Evolutionary conservation across 768 basidiomycete species (phyloP), one percentile per base, ranked within the genome.

Genomic region (Mycena belliarum): DNA sequence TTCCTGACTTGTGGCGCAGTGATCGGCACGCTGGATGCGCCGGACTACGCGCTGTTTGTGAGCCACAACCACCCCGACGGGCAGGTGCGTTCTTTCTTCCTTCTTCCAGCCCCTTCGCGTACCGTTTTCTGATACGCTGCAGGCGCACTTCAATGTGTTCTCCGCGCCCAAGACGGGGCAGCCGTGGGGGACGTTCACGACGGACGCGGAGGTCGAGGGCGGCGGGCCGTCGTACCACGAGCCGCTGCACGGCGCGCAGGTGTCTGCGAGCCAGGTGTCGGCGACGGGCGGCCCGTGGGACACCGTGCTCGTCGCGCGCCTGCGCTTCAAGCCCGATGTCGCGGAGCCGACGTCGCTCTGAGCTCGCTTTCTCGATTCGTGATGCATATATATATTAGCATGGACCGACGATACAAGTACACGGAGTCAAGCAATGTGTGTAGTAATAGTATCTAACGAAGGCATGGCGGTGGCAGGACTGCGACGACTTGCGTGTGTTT

Each of bases 31-130:
- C 75, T 94, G 4, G 81, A 83, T 45, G 81, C 91, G 8, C 79
- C 83, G 0, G 86, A 89, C 54, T 89, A 89, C 70, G 91, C 84
- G 0, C 71, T 90, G 24, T 86, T 91, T 61, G 89, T 92, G 35
- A 88, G 87, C 64, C 87, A 91, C 53, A 72, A 72, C 54, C 80
- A 82, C 65, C 73, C 74, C 0, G 75, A 82, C 53, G 76, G 80
- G 1, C 75, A 76, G 67, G 52, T 53, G 8, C 15, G 52, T 26
- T n/a, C n/a, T n/a, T n/a, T n/a, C n/a, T n/a, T n/a, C n/a, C 12
- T 6, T 32, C 29, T 12, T 32, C 29, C 12, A 12, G 6, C 29
- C 29, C 12, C 29, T 32, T 32, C 29, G 7, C 12, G 7, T 32
- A 6, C 12, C 29, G 12, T 6, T 12, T 32, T 12, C 12, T 32